These are phyloP conservation scores for Penicillium sp. DNA, from an alignment of 2,329 filamentous ascomycete genomes.

Conservation along the genomic window DNA sequence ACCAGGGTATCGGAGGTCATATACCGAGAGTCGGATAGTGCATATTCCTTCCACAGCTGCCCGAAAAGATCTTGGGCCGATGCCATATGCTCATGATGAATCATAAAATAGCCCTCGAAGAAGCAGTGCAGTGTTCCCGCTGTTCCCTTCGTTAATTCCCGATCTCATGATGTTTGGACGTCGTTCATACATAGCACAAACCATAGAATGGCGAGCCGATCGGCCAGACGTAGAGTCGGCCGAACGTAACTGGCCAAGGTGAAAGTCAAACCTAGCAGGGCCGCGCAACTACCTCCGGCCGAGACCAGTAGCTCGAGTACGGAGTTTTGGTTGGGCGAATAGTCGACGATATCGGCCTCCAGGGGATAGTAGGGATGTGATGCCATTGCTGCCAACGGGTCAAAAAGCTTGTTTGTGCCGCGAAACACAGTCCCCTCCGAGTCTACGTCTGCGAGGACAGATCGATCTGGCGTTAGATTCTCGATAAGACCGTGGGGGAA, in stretches of 20 bases:
- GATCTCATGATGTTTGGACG: neutral
- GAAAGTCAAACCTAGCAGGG: conserved; percentile 59
- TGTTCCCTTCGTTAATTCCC: conserved; percentile 16
- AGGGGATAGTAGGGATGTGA: conserved; percentile 70
- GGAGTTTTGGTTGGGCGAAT: conserved; percentile 64
- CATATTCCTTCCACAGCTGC: conserved; percentile 92
- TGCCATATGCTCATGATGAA: conserved; percentile 65
- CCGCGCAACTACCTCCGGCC: conserved; percentile 58
- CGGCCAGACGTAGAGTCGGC: conserved; percentile 52
- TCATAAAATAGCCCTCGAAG: conserved; percentile 83
- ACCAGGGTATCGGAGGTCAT: conserved; percentile 79
- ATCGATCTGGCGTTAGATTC: neutral
- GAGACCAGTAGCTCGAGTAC: conserved; percentile 58
- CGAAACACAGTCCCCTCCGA: neutral
- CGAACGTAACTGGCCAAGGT: conserved; percentile 53
- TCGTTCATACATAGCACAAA: conserved; percentile 65
- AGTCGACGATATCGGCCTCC: conserved; percentile 60
- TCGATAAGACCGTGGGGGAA: neutral
- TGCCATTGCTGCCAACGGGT: neutral
- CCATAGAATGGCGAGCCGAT: conserved; percentile 67
- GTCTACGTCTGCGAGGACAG: neutral
- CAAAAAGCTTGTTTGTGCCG: conserved; percentile 9
- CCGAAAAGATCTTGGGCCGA: conserved; percentile 70
- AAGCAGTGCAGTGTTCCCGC: conserved; percentile 64
- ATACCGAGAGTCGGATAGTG: conserved; percentile 82